Evolutionary conservation across 495 filamentous ascomycete species (phyloP).

Genomic region (Darksidea phi): DNA sequence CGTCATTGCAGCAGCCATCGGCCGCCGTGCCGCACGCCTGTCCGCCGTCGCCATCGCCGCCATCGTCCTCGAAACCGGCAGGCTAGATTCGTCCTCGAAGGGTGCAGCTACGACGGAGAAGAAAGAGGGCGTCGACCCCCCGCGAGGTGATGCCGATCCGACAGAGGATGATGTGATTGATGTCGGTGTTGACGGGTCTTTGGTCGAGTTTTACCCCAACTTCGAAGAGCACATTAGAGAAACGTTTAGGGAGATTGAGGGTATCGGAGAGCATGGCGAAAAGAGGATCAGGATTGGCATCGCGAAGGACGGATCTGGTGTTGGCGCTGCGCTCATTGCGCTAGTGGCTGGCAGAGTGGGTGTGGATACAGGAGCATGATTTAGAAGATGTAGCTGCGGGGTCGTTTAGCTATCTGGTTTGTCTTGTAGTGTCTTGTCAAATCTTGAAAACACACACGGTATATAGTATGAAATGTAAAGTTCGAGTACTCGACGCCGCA

Average conservation of each 20-base stretch:
- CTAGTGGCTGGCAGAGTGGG: constrained; percentile 55
- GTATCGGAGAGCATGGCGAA: constrained; percentile 70
- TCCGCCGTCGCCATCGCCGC: constrained; percentile 82
- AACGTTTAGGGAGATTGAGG: constrained; percentile 65
- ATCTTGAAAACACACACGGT: too few species aligned
- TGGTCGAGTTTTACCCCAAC: constrained; percentile 89
- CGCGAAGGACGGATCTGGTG: constrained; percentile 89
- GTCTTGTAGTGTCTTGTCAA: too few species aligned
- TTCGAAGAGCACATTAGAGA: constrained; percentile 79
- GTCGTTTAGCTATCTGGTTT: not conserved
- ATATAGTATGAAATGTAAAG: not conserved
- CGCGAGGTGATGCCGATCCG: constrained; percentile 13
- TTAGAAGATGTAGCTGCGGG: not conserved
- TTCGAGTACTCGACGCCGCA: too few species aligned
- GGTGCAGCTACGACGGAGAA: constrained; percentile 36
- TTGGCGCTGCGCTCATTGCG: constrained; percentile 88
- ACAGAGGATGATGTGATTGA: constrained; percentile 66
- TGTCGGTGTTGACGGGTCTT: constrained; percentile 83
- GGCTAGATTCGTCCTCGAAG: constrained; percentile 50
- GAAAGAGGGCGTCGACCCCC: constrained; percentile 16
- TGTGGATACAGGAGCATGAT: constrained; percentile 1
- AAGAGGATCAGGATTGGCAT: constrained; percentile 84
- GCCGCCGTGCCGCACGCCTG: constrained; percentile 83
- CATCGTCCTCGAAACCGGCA: constrained; percentile 71
- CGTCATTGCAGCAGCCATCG: constrained; percentile 76